Conservation (phyloP, 192 early-diverging fungal species). For the Coemansia sp. region DNA sequence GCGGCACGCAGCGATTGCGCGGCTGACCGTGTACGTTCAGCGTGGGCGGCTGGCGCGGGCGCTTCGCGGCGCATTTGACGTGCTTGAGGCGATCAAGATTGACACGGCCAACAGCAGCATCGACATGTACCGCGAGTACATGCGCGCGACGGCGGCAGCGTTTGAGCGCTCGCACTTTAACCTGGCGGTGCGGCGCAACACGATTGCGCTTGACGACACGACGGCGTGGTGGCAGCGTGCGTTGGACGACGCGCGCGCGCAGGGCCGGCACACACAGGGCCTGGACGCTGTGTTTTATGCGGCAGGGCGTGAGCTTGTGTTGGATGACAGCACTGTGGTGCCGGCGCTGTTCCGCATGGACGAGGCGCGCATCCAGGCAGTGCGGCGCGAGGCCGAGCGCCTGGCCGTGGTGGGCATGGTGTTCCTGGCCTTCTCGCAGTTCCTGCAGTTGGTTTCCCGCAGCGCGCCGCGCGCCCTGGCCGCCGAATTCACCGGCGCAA, state of each 20-base stretch:
- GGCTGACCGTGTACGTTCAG: slow-evolving; percentile 56
- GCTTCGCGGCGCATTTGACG: slow-evolving; percentile 71
- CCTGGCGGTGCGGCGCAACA: slow-evolving; percentile 26
- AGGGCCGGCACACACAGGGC: slow-evolving; percentile 1
- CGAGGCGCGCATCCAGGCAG: slow-evolving; percentile 33
- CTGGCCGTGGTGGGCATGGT: slow-evolving; percentile 37
- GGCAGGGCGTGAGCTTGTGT: slow-evolving; percentile 35
- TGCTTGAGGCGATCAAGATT: slow-evolving; percentile 60
- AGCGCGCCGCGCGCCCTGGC: slow-evolving; percentile 7
- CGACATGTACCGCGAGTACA: slow-evolving; percentile 63
- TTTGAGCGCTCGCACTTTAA: slow-evolving; percentile 71
- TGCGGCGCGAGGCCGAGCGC: slow-evolving; percentile 43
- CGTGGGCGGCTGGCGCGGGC: slow-evolving; percentile 62
- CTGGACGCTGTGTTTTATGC: slow-evolving; percentile 30
- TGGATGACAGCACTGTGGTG: slow-evolving; percentile 35
- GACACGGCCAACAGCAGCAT: slow-evolving; percentile 62
- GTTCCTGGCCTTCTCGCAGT: slow-evolving; percentile 44
- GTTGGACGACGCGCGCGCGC: slow-evolving; percentile 7
- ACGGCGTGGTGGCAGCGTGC: slow-evolving; percentile 45
- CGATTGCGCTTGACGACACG: slow-evolving; percentile 21
- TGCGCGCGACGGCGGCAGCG: slow-evolving; percentile 62
- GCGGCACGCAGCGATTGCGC: slow-evolving; percentile 62
- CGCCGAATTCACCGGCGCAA: slow-evolving; percentile 22
- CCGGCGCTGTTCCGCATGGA: slow-evolving; percentile 49
- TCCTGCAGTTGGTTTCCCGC: slow-evolving; percentile 28